Conservation (phyloP, 2,329 filamentous ascomycete genomes). For the Chaetomiaceae sp. region DNA sequence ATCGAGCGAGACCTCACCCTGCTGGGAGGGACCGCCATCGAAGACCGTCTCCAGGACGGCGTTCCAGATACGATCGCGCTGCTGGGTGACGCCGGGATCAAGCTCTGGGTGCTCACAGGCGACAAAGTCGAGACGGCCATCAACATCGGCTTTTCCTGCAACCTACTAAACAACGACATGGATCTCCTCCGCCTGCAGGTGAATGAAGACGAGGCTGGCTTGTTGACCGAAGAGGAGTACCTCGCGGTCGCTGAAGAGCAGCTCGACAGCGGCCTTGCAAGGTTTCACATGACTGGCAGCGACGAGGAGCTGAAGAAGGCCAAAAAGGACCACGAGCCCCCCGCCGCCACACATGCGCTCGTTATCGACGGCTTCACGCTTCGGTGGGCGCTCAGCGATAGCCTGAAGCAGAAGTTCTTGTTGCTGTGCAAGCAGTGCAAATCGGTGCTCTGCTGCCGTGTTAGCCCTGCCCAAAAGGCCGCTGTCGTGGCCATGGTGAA, state of each 20-base stretch:
- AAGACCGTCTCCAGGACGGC: constrained; percentile 93
- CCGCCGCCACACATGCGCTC: constrained; percentile 81
- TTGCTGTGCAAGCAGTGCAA: constrained; percentile 95
- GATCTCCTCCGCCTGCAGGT: constrained; percentile 88
- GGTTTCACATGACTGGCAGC: constrained; percentile 76
- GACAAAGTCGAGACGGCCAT: constrained; percentile 99
- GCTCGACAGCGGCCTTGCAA: constrained; percentile 66
- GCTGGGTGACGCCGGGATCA: constrained; percentile 89
- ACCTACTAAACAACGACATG: constrained; percentile 96
- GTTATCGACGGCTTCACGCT: constrained; percentile 94
- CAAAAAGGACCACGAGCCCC: constrained; percentile 78
- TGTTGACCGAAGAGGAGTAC: constrained; percentile 44
- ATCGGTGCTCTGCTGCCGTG: constrained; percentile 93
- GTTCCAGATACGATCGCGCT: constrained; percentile 94
- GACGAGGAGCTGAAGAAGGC: constrained; percentile 80
- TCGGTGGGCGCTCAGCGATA: constrained; percentile 77
- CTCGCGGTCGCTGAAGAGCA: constrained; percentile 61
- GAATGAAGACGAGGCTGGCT: constrained; percentile 62
- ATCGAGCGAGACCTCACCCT: constrained; percentile 89
- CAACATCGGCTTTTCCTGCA: constrained; percentile 99
- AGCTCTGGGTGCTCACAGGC: constrained; percentile 95
- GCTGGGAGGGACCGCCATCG: constrained; percentile 91
- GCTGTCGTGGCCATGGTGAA: constrained; percentile 97
- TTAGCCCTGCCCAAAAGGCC: constrained; percentile 94
- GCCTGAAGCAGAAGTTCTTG: constrained; percentile 85